Evolutionary conservation across 2,329 filamentous ascomycete genomes (phyloP).

Genomic region (Thermomyces lanuginosus): DNA sequence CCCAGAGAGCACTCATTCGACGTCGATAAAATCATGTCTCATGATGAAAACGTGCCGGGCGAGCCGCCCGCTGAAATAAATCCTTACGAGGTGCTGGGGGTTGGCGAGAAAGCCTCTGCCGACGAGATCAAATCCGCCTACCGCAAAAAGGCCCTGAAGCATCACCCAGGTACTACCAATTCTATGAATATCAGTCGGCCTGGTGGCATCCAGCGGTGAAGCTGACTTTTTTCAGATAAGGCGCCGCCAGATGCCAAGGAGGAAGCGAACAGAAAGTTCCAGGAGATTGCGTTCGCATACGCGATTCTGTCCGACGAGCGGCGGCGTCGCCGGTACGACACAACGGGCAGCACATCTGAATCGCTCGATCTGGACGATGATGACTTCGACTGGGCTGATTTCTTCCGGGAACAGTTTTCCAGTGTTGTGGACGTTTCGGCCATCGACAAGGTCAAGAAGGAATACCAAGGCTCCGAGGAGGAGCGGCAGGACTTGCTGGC

Average conservation of each 20-base stretch:
- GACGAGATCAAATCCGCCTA: constrained; percentile 82
- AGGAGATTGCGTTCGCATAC: constrained; percentile 84
- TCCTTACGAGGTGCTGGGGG: constrained; percentile 64
- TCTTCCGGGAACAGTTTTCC: constrained; percentile 70
- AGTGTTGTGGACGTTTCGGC: constrained; percentile 57
- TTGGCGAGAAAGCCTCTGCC: constrained; percentile 54
- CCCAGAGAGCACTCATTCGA: too few relatives aligned
- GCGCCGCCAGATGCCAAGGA: constrained; percentile 50
- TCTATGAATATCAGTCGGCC: background rate
- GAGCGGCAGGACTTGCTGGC: constrained; percentile 62
- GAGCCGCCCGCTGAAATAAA: constrained; percentile 51
- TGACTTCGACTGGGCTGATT: constrained; percentile 79
- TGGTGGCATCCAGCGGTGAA: background rate
- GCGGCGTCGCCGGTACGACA: constrained; percentile 73
- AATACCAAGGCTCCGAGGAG: constrained; percentile 76
- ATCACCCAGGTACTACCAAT: constrained; percentile 55
- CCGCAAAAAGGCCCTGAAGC: constrained; percentile 71
- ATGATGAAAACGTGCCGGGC: constrained; percentile 37
- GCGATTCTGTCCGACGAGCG: constrained; percentile 72
- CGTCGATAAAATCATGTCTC: constrained; percentile 5
- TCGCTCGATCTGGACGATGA: constrained; percentile 51
- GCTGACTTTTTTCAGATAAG: constrained; percentile 46
- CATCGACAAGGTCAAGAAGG: constrained; percentile 56
- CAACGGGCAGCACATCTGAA: constrained; percentile 77
- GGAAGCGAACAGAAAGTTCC: constrained; percentile 64